Conservation (phyloP, 1,284 basidiomycete genomes). For the Ceratobasidium sp. region DNA sequence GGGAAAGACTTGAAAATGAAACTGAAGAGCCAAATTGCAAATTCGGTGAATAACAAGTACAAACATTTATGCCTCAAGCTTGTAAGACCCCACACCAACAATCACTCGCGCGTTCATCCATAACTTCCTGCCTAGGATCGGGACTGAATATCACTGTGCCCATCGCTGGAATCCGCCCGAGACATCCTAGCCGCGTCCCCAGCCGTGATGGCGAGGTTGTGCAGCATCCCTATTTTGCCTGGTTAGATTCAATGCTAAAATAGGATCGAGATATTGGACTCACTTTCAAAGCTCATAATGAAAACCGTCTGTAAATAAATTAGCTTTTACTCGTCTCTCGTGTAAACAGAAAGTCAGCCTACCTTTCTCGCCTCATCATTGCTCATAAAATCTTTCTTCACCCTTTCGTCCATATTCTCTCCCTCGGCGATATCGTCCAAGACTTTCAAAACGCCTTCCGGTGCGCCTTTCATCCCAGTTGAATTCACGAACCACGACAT, state of each 20-base stretch:
- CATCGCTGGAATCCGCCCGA: background rate
- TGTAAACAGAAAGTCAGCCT: conserved; percentile 45
- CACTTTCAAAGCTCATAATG: conserved; percentile 66
- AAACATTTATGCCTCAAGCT: no score
- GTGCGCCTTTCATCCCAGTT: conserved; percentile 48
- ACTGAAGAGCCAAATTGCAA: no score
- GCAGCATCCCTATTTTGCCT: conserved; percentile 32
- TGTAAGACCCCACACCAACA: no score
- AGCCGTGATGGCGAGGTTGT: conserved; percentile 38
- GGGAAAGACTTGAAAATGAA: no score
- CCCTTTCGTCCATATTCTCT: conserved; percentile 55
- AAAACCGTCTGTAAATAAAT: conserved; percentile 59
- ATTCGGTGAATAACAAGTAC: no score
- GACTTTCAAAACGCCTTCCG: conserved; percentile 58
- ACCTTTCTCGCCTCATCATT: conserved; percentile 65
- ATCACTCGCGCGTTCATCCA: no score
- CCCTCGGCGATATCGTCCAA: conserved; percentile 61
- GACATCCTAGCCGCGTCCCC: conserved; percentile 28
- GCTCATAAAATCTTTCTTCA: conserved; percentile 62
- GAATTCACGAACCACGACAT: conserved; percentile 56
- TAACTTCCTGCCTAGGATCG: no score
- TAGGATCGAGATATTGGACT: conserved; percentile 48
- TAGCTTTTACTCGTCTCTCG: conserved; percentile 6
- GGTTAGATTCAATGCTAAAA: background rate
- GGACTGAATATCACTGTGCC: background rate